Evolutionary conservation across 805 yeast genomes (phyloP), one percentile per base, ranked within the genome.

Genomic region (Teunomyces cretensis): DNA sequence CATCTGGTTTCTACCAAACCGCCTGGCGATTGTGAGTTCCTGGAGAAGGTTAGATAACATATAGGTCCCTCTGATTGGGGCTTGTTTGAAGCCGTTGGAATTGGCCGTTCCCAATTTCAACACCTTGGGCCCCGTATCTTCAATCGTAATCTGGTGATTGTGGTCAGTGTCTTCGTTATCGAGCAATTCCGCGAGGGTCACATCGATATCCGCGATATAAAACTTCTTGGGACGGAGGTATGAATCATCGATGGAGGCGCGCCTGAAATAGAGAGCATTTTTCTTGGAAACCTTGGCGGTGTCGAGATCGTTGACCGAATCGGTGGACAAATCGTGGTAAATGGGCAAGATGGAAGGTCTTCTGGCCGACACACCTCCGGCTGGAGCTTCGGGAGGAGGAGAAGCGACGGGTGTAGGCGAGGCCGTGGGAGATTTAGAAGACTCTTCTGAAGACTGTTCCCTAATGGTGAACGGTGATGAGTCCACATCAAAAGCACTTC

Each of bases 21-120:
- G 71, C 59, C 86, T 81, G 11, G 97, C 97, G 49, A 89, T 81
- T 0, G 96, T 88, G 52, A 90, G 72, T 64, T 90, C 97, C 67
- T 90, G 97, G 45, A 90, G 72, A 32, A 91, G 66, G 63, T 91
- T 91, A 0, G 94, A 84, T 40, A 90, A 68, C 91, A 86, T 86
- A 59, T 90, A 90, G 0, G 96, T 90, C 2, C 97, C 97, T 47
- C 96, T 70, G 45, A 90, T 76, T 48, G 84, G 87, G 44, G 78
- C 78, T 53, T 79, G 83, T 31, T 80, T 83, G 67, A 67, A 88
- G 1, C 97, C 97, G 56, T 83, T 80, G 3, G 96, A 88, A 59
- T 87, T 86, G 30, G 84, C 88, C 2, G 97, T 88, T 7, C 94
- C 94, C 11, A 88, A 70, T 54, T 79, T 78, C 47, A 87, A 68